Evolutionary conservation across 164 flowering plant genomes (phyloP).

Genomic region (Buxus sempervirens): DNA sequence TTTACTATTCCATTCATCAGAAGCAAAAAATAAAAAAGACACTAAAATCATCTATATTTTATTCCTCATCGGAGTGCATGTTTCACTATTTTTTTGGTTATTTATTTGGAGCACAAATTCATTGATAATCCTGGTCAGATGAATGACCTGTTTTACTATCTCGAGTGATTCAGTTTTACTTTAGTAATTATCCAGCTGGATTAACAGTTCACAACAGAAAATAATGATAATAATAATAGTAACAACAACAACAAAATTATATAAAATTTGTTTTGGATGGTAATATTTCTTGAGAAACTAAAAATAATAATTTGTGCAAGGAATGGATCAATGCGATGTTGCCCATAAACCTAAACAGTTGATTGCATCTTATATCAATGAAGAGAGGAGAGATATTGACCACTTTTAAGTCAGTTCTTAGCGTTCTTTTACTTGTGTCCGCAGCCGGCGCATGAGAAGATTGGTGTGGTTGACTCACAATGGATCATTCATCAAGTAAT

Average conservation of each 20-base stretch:
- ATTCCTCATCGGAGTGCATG: not conserved
- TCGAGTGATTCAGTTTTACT: too few relatives aligned
- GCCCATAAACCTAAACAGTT: not conserved
- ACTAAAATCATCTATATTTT: not conserved
- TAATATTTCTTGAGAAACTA: too few relatives aligned
- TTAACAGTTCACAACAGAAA: not conserved
- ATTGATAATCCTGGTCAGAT: too few relatives aligned
- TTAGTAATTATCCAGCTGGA: not conserved
- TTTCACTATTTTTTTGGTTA: not conserved
- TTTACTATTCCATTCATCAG: not conserved
- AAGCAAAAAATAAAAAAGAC: too few relatives aligned
- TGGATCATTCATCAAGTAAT: constrained; percentile 94
- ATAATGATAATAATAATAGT: too few relatives aligned
- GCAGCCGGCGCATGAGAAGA: constrained; percentile 97
- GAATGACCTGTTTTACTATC: too few relatives aligned
- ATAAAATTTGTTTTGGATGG: too few relatives aligned
- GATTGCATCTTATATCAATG: not conserved
- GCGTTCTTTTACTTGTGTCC: constrained; percentile 7
- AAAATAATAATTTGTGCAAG: not conserved
- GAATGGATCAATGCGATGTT: not conserved
- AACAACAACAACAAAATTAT: too few relatives aligned
- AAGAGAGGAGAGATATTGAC: not conserved
- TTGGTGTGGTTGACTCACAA: constrained; percentile 98
- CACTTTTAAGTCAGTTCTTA: not conserved
- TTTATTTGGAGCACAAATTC: not conserved